Evolutionary conservation across 306 rosid species (phyloP), one percentile per base, ranked within the genome.

Genomic region (Cucumis hystrix): DNA sequence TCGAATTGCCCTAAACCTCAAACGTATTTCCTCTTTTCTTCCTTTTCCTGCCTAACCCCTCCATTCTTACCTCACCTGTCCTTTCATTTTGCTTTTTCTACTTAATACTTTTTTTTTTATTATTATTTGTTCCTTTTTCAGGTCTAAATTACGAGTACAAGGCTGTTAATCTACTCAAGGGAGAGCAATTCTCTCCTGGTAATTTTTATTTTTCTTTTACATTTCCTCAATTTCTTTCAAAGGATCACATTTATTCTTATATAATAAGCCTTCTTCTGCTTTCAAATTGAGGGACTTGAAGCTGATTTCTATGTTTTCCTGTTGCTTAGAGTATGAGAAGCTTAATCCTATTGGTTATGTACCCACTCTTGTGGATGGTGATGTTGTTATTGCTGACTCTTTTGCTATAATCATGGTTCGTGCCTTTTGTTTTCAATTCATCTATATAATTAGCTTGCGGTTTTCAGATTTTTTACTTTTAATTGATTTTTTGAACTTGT

Each of bases 311-410:
- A 20, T 10, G 30, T 66, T 49, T 55, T 69, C 57, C 59, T 40
- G 8, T 9, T 80, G 55, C 75, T 45, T 77, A 92, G 97, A 90
- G 55, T 89, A 89, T 72, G 83, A 49, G 49, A 76, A 86, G 83
- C 80, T 95, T 54, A 92, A 90, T 77, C 96, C 96, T 33, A 28
- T 84, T 15, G 95, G 98, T 8, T 84, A 66, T 35, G 95, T 92
- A 39, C 97, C 95, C 4, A 90, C 81, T 60, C 92, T 90, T 0
- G 83, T 81, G 55, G 93, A 95, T 81, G 97, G 86, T 75, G 76
- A 80, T 71, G 1, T 75, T 13, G 85, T 84, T 0, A 28, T 95
- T 79, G 72, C 80, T 4, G 97, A 95, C 80, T 95, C 97, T 63
- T 78, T 84, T 54, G 96, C 97, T 79, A 92, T 95, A 71, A 18